Percentiles rank a stretch among this genome's conserved stretches.
phyloP scores from a whole-genome alignment of 2,329 filamentous ascomycete species.

The Cladophialophora exuberans region DNA sequence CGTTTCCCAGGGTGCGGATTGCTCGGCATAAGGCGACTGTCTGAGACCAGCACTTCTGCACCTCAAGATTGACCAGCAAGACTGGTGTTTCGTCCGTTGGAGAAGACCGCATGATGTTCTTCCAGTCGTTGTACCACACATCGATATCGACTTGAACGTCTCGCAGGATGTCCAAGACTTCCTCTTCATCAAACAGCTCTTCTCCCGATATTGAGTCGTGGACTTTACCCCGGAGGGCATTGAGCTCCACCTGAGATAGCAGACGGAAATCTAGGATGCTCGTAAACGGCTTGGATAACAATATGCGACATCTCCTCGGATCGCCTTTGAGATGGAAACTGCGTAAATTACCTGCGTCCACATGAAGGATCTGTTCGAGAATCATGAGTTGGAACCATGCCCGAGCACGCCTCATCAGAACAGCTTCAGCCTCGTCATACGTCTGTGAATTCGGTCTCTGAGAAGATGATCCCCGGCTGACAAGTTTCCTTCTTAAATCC shows the following conservation, averaged over 20 bases:
- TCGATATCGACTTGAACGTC: constrained; percentile 54
- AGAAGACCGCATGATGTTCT: constrained; percentile 36
- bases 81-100: constrained; percentile 41
- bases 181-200: constrained; percentile 38
- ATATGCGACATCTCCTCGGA: constrained; percentile 49
- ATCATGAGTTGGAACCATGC: constrained; percentile 59
- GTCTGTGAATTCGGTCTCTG: neutral
- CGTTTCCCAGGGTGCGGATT: constrained; percentile 52
- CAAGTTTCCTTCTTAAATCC: constrained; percentile 40
- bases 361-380: constrained; percentile 54
- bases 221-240: constrained; percentile 34
- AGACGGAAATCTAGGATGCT: constrained; percentile 56
- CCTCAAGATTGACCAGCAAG: constrained; percentile 51
- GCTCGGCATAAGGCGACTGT: constrained; percentile 58
- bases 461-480: constrained; percentile 32
- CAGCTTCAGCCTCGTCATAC: constrained; percentile 14
- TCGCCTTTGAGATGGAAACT: constrained; percentile 44
- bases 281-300: constrained; percentile 48
- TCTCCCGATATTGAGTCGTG: constrained; percentile 40
- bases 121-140: constrained; percentile 45
- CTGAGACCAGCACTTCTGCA: constrained; percentile 59
- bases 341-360: constrained; percentile 51
- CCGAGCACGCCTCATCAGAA: constrained; percentile 48
- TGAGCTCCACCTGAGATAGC: constrained; percentile 55
- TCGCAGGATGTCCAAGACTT: constrained; percentile 46